These are phyloP conservation scores for Zoysia matrella DNA, from an alignment of 202 grass and related monocot genomes.

Conservation along the genomic window DNA sequence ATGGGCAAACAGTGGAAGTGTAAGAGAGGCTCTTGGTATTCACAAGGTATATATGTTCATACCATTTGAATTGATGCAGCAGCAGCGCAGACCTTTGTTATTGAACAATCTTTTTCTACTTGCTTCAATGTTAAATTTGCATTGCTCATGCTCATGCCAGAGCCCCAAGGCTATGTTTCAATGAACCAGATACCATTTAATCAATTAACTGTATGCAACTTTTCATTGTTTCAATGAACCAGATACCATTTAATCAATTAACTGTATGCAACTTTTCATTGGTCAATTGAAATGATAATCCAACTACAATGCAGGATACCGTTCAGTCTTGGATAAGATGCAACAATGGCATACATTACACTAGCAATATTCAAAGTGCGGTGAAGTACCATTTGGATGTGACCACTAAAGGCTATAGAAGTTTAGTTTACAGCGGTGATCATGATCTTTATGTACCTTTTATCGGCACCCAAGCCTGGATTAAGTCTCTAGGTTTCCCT, in stretches of 20 bases:
- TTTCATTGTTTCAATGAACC: neutral
- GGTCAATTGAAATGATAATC: too few species aligned
- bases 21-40: conserved; percentile 12
- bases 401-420: conserved; percentile 64
- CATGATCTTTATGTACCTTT: conserved; percentile 51
- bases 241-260: too few species aligned
- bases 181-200: too few species aligned
- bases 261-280: too few species aligned
- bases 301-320: conserved; percentile 54
- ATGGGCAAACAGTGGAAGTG: conserved; percentile 69
- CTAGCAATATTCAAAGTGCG: conserved; percentile 43
- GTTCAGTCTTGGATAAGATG: conserved; percentile 64
- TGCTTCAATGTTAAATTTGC: too few species aligned
- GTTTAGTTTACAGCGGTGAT: conserved; percentile 63
- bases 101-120: too few species aligned
- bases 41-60: conserved; percentile 45
- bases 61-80: too few species aligned
- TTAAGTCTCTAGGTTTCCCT: too few species aligned
- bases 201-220: too few species aligned
- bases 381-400: conserved; percentile 61
- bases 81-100: too few species aligned
- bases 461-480: conserved; percentile 39
- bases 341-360: conserved; percentile 46
- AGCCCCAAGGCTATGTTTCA: neutral
- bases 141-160: too few species aligned